Base-by-base conservation (phyloP, 108 stramenopile species). In the Skeletonema menzelii region DNA sequence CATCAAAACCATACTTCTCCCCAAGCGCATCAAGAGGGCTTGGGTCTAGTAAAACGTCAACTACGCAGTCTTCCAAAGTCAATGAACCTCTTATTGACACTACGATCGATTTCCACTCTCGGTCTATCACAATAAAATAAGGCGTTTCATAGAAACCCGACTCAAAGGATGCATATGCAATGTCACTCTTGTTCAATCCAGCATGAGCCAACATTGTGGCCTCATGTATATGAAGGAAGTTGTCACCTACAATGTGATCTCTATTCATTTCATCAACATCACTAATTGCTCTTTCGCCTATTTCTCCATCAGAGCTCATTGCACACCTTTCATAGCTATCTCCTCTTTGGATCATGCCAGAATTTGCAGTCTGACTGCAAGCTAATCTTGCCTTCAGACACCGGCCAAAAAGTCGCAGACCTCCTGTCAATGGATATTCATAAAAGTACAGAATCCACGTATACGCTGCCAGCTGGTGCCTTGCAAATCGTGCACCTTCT, bases 1-100 rank as follows among this genome's bases (percentile, higher is more conserved):
- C 94, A 69, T 88, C 83, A 82, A 97, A 97, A 2, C 92, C 95
- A 76, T 86, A 96, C 55, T 92, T 80, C 47, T 83, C 70, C 30
- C 92, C 95, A 30, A 91, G 57, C 3, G 72, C 67, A 32, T 95
- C 91, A 20, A 97, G 69, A 13, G 90, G 80, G 59, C 83, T 85
- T 14, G 97, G 95, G 58, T 97, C 92, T 13, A 96, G 82, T 24
- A 91, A 71, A 0, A 91, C 95, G 73, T 99, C 98, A 12, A 91
- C 93, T n/a, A 99, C 79, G 69, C 94, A 91, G 70, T 99, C 98
- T 67, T 98, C 98, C 40, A 99, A 60, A 35, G 91, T 93, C 67
- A 99, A 84, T 34, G 96, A 97, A 46, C 98, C 98, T 34, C 98
- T 80, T 26, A 99, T 91, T 17, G 93, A 83, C 2, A 99, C 61